Percentiles rank a stretch among this genome's conserved stretches.
Conservation (phyloP, 805 yeast genomes). For the Diddensiella caesifluorescens region DNA sequence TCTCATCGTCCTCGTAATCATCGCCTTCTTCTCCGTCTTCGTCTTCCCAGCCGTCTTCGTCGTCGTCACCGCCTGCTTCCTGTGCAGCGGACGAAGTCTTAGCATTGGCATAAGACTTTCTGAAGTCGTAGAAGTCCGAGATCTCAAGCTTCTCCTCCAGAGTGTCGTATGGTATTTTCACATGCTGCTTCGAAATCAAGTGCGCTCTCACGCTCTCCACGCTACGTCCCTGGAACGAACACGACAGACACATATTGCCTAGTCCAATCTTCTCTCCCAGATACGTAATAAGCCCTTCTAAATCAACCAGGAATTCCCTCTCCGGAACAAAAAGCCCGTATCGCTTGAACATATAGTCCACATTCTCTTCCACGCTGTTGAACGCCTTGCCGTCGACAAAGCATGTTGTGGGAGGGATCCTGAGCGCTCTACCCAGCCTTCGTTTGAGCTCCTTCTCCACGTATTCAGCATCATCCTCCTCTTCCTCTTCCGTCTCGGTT, state of each 20-base stretch:
- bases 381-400: slow-evolving; percentile 44
- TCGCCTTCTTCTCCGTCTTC: slow-evolving; percentile 36
- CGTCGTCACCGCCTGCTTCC: slow-evolving; percentile 30
- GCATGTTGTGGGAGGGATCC: slow-evolving; percentile 34
- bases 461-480: slow-evolving; percentile 23
- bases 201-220: slow-evolving; percentile 87
- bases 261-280: slow-evolving; percentile 75
- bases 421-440: slow-evolving; percentile 15
- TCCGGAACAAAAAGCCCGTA: slow-evolving; percentile 93
- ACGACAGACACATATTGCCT: slow-evolving; percentile 78
- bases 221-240: slow-evolving; percentile 78
- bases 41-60: slow-evolving; percentile 33
- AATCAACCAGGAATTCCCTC: slow-evolving; percentile 57
- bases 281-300: slow-evolving; percentile 66
- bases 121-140: slow-evolving; percentile 79
- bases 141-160: slow-evolving; percentile 71
- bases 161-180: slow-evolving; percentile 81
- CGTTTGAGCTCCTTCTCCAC: slow-evolving; percentile 24
- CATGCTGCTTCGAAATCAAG: slow-evolving; percentile 78
- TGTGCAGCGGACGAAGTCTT: slow-evolving; percentile 18
- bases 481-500: slow-evolving; percentile 11
- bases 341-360: slow-evolving; percentile 67
- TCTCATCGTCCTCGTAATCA: slow-evolving; percentile 28
- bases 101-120: slow-evolving; percentile 47
- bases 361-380: slow-evolving; percentile 50